Evolutionary conservation across 164 flowering plant species (phyloP), one percentile per base, ranked within the genome.

Genomic region (Hamamelis virginiana): DNA sequence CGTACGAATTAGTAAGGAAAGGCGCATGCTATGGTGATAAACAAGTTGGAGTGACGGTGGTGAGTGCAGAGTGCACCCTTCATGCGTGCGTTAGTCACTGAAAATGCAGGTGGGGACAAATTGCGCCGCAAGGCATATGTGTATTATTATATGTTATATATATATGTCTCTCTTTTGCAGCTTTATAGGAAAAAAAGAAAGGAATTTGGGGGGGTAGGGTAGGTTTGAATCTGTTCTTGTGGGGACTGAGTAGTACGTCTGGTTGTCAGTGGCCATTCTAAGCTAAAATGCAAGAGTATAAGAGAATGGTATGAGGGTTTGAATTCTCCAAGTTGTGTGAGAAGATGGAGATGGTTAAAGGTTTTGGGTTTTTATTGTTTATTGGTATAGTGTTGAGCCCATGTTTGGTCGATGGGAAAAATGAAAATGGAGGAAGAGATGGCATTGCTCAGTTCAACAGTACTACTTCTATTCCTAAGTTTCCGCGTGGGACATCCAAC

Each of bases 31-130:
- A n/a, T n/a, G n/a, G n/a, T n/a, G n/a, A n/a, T n/a, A n/a, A n/a
- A n/a, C n/a, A n/a, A n/a, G n/a, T n/a, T n/a, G n/a, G n/a, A n/a
- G n/a, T n/a, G n/a, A n/a, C n/a, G n/a, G 26, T 55, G 26, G 58
- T 55, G 58, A 55, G 25, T 55, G 58, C 26, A 2, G 0, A 22
- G 58, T 55, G 58, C 25, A 1, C 22, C 16, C 13, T 46, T 27
- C 16, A 13, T 27, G 61, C 26, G 25, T 56, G 50, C 50, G 16
- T 46, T 46, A 46, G 50, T 46, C 50, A 46, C 50, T 16, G 55
- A 46, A 69, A 64, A 27, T 67, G 72, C 23, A 53, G 62, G 68
- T 73, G 76, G 77, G 77, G 77, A 74, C 77, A 64, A 64, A 59
- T 70, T 74, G 59, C 18, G 41, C 26, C 19, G 22, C 62, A 74